phyloP scores from a whole-genome alignment of 352 stramenopile genomes.

The Saprolegnia diclina region DNA sequence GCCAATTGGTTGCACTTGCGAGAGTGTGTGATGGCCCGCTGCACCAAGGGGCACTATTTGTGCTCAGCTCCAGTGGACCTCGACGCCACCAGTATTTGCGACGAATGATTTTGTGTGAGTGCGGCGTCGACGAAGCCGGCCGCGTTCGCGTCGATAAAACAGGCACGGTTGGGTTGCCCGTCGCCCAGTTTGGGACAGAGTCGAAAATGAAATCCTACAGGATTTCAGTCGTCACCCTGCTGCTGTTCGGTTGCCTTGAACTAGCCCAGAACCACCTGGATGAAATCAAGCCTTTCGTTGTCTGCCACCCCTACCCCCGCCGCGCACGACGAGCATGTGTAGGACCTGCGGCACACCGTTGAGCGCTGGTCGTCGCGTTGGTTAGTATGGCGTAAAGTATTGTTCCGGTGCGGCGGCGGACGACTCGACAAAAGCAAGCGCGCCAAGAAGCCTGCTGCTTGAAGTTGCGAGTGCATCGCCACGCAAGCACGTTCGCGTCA shows the following conservation, averaged over 20 bases:
- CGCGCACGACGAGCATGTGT: background rate
- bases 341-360: background rate
- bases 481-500: background rate
- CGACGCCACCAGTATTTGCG: too few relatives aligned
- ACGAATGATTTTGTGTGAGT: too few relatives aligned
- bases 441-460: background rate
- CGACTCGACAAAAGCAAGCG: too few relatives aligned
- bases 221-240: background rate
- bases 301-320: background rate
- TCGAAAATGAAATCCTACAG: background rate
- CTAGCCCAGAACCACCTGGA: background rate
- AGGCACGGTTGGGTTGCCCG: too few relatives aligned
- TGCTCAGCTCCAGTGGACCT: too few relatives aligned
- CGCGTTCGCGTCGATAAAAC: too few relatives aligned
- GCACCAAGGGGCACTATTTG: too few relatives aligned
- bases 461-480: background rate
- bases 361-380: background rate
- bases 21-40: too few relatives aligned
- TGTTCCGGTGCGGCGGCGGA: too few relatives aligned
- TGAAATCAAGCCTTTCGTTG: conserved; percentile 1
- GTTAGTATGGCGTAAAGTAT: background rate
- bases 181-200: background rate
- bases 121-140: too few relatives aligned
- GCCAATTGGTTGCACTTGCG: too few relatives aligned
- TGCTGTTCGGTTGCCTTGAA: background rate